Base-by-base conservation (phyloP, 2,329 filamentous ascomycete species). In the Diaporthe longicolla region DNA sequence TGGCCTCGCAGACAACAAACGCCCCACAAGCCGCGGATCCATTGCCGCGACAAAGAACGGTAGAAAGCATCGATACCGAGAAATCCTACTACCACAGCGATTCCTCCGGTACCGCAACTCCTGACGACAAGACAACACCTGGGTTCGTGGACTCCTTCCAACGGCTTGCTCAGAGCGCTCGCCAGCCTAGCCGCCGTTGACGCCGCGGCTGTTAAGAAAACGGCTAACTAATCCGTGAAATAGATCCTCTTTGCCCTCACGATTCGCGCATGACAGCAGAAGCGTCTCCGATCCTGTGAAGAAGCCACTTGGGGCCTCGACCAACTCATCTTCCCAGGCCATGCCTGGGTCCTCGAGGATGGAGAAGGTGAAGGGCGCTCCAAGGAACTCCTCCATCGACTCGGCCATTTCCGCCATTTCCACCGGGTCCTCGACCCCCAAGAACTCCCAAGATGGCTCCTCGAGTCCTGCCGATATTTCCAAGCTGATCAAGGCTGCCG, bases 321-420 rank as follows among this genome's bases (percentile, higher is more conserved):
- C 82, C 71, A 80, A 80, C 76, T 80, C 82, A 71, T 83, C 80
- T 76, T 79, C 84, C 74, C 82, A 72, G 70, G 73, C 82, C 76
- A 89, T 90, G 86, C 86, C 87, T 77, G 85, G 87, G 76, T 81
- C 85, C 69, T 84, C 85, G 55, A 85, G 83, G 78, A 82, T 81
- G 76, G 85, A 85, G 73, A 79, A 82, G 71, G 79, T 79, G 55
- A 84, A 83, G 75, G 83, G 80, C 52, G 76, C 84, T 26, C 90
- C 92, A 72, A 91, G 95, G 79, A 97, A 93, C 72, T 93, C 94
- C 4, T 98, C 96, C 15, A 96, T 98, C 79, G 96, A 98, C 82
- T 98, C 95, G 15, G 93, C 94, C n/a, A 93, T 97, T 61, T 98
- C 96, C 2, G 90, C 91, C 13, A 88, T 94, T 65, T 94, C 94